Evolutionary conservation across 129 eudicot genomes (phyloP).

Genomic region (Helichrysum umbraculigerum): DNA sequence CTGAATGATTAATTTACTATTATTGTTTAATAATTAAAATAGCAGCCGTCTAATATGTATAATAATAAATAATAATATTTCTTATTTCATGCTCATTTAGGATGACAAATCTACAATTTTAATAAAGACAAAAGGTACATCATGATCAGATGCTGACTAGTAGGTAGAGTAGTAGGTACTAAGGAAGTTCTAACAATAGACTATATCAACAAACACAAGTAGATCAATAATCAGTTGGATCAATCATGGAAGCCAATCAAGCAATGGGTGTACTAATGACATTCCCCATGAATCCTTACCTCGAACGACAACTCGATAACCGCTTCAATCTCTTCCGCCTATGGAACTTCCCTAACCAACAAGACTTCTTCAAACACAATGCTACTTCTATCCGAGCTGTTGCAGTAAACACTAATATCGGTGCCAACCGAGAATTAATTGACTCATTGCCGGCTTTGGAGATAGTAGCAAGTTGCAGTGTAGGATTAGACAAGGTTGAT

Average conservation of each 20-base stretch:
- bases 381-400: slow-evolving; percentile 40
- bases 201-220: too few species aligned
- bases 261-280: slow-evolving; percentile 45
- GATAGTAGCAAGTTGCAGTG: slow-evolving; percentile 48
- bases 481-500: slow-evolving; percentile 54
- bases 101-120: too few species aligned
- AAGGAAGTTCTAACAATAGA: too few species aligned
- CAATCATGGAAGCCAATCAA: slow-evolving; percentile 39
- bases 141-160: too few species aligned
- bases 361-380: slow-evolving; percentile 33
- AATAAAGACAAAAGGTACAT: too few species aligned
- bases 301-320: slow-evolving; percentile 47
- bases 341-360: slow-evolving; percentile 40
- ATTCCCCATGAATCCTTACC: slow-evolving; percentile 47
- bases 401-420: slow-evolving; percentile 33
- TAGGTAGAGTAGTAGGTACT: too few species aligned
- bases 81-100: too few species aligned
- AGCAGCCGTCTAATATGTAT: too few species aligned
- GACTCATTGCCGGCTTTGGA: slow-evolving; percentile 50
- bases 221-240: neutral
- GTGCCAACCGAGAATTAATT: slow-evolving; percentile 42
- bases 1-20: too few species aligned
- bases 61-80: too few species aligned
- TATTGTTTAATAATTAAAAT: too few species aligned
- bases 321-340: slow-evolving; percentile 49